A percentile compares a stretch with the other conserved stretches of the same genome.
These are phyloP conservation scores for Leptographium galeiforme DNA, from an alignment of 2,329 filamentous ascomycete species.

Conservation along the genomic window DNA sequence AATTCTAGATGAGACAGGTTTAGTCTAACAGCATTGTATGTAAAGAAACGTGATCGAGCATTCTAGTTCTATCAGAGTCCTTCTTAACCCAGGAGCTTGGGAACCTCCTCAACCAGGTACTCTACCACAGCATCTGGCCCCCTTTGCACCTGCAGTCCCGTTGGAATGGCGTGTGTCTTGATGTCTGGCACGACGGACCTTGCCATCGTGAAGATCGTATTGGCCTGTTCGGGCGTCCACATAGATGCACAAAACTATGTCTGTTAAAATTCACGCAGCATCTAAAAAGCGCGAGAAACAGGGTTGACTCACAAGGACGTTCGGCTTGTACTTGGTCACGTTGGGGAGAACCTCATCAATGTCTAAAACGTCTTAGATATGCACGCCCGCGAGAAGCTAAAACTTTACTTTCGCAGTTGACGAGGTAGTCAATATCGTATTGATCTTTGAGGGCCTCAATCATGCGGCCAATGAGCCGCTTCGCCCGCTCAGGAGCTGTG, in stretches of 20 bases:
- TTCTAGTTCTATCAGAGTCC: too few species aligned
- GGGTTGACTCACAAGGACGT: conserved; percentile 18
- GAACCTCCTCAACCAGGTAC: conserved; percentile 31
- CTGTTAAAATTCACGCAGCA: neutral
- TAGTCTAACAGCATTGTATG: too few species aligned
- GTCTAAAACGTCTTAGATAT: conserved; percentile 16
- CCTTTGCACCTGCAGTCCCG: conserved; percentile 37
- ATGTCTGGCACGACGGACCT: conserved; percentile 30
- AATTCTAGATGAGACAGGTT: neutral
- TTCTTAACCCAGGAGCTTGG: conserved; percentile 9
- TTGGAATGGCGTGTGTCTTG: conserved; percentile 37
- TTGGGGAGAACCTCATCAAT: conserved; percentile 39
- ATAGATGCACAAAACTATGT: conserved; percentile 44
- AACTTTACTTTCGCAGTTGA: conserved; percentile 43
- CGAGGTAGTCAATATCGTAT: conserved; percentile 49
- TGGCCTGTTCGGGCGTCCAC: conserved; percentile 32
- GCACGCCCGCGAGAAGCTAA: neutral
- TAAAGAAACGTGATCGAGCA: too few species aligned
- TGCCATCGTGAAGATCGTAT: conserved; percentile 29
- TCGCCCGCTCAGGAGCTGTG: conserved; percentile 51
- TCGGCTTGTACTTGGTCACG: conserved; percentile 13
- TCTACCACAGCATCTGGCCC: conserved; percentile 42
- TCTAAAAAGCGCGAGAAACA: neutral
- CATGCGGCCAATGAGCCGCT: conserved; percentile 46
- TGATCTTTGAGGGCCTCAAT: conserved; percentile 46